Base-by-base conservation (phyloP, 202 grass and related monocot genomes). In the Panicum virgatum region DNA sequence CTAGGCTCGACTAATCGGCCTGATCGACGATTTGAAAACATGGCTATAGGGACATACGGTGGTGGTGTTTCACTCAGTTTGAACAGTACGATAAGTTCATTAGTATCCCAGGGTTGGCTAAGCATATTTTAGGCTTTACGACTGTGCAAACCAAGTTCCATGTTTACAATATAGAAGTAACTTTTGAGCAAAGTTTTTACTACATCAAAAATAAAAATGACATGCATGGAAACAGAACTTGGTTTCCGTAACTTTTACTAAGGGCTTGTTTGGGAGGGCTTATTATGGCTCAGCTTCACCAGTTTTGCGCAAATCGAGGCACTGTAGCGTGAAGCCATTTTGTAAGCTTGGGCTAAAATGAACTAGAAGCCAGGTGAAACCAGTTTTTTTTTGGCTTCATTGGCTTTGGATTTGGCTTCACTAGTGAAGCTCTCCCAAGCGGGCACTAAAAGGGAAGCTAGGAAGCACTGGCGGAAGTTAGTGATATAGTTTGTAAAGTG, bases 371-470 rank as follows among this genome's bases (percentile, higher is more conserved):
- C 29, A 2, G 29, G 29, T 30, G 29, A 30, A 30, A 2, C 29
- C 29, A 30, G 29, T 30, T 30, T 30, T 30, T 30, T 30, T 30
- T 30, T 30, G 29, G 1, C 29, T 30, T 30, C 29, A 30, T 2
- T 2, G 29, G 29, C 29, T 30, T 30, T 30, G 29, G 29, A 1
- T 30, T 30, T 30, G 29, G 29, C 29, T 30, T 30, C 29, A 30
- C 29, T 30, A 30, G 29, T 1, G 29, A 30, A 30, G 29, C 29
- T 30, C 29, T 30, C 29, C 29, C 29, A 30, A 30, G 29, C 2
- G 29, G 29, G 29, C 29, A 62, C n/a, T 65, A 74, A 48, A 83
- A 32, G 30, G 58, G 26, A 57, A 62, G 36, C 15, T 75, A 65
- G 12, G 43, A 51, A 54, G 38, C 16, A 75, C 37, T 37, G 26